Conservation (phyloP, 83 land plant genomes). For the Larix sibirica region DNA sequence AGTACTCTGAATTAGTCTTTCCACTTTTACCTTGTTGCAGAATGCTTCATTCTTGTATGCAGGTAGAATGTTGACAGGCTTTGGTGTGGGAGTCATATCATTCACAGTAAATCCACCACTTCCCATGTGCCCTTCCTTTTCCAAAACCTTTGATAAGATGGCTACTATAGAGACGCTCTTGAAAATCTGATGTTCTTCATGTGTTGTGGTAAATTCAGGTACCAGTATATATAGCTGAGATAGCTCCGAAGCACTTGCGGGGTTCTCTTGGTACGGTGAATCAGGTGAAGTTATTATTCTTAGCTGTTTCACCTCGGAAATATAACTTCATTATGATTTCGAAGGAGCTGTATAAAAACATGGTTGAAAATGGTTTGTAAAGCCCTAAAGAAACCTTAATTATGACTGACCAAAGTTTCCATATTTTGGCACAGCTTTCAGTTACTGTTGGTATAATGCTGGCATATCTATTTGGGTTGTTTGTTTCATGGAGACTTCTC, state of each 20-base stretch:
- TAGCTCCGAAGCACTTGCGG: constrained; percentile 81
- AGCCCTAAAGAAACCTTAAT: neutral
- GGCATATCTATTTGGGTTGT: constrained; percentile 27
- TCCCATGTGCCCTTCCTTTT: neutral
- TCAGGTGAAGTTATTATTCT: constrained; percentile 52
- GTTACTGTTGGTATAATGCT: constrained; percentile 25
- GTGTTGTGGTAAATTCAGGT: constrained; percentile 34
- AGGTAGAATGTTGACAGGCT: constrained; percentile 28
- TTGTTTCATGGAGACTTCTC: constrained; percentile 24
- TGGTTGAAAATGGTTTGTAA: neutral
- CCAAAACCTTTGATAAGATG: neutral
- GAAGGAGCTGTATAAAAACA: neutral
- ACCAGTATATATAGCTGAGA: constrained; percentile 87
- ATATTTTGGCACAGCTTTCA: constrained; percentile 23
- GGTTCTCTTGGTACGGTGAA: constrained; percentile 85
- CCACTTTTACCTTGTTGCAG: neutral
- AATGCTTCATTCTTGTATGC: constrained; percentile 5
- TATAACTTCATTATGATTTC: neutral
- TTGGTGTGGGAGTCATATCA: constrained; percentile 38
- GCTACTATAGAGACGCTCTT: neutral
- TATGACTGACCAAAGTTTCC: neutral
- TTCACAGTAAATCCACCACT: constrained; percentile 23
- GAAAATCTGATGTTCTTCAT: constrained; percentile 17
- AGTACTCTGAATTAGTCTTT: no score
- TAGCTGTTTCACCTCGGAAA: neutral